Evolutionary conservation across 108 stramenopile species (phyloP), one percentile per base, ranked within the genome.

Genomic region (Asterionellopsis glacialis): DNA sequence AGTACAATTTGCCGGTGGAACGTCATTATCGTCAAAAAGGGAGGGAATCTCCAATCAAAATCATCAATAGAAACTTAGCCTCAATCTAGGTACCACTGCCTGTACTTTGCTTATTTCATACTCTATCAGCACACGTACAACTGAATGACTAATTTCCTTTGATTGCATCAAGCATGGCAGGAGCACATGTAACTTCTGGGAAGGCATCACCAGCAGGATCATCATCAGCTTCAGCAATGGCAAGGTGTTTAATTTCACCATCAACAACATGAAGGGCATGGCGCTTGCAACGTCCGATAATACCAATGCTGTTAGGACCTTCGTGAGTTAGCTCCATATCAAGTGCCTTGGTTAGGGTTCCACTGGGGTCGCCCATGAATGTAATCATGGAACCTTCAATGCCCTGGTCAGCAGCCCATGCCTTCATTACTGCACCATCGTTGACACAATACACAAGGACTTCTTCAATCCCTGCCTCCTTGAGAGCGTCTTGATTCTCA

Each of bases 401-500:
- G 11, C 65, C 64, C 51, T 88, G 87, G 49, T 74, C 70, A 66
- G 75, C 72, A 0, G 73, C 77, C 87, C 87, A 88, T 44, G 79
- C 79, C 59, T 65, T 64, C 89, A 90, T 87, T 38, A 90, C 85
- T 14, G 85, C 85, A 43, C 56, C 75, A 61, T 80, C 79, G 67
- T 81, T 82, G 51, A 84, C 87, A 55, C 83, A 84, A 64, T 78
- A 72, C 48, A 88, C 83, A 51, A 88, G 51, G 38, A 88, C 75
- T 63, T 82, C 81, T 3, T 82, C 74, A 50, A 77, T 60, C 18
- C 76, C 76, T 54, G 74, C 78, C 27, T 67, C 70, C 55, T 75
- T 74, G 42, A 75, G 66, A 67, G 77, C 84, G 69, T 84, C 83
- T 70, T 87, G 83, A 48, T 85, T 81, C 66, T 57, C 80, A 49